Base-by-base conservation (phyloP, 139 green algal genomes). In the Volvox reticuliferus region DNA sequence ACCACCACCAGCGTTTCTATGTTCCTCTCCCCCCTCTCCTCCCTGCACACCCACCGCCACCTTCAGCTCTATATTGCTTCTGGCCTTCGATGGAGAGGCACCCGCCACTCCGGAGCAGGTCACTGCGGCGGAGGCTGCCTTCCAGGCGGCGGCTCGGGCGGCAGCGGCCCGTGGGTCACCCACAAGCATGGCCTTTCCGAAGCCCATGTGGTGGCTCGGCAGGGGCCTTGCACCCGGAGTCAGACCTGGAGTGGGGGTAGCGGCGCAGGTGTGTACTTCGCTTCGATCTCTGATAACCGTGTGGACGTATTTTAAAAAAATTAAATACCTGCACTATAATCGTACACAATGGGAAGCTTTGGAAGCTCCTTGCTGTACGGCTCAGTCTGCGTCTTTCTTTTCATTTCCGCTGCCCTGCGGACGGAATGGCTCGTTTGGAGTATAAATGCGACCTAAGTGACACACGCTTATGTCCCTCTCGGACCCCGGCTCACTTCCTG, bases 241-340 rank as follows among this genome's bases (percentile, higher is more conserved):
- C 71, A 30, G 73, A 16, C 20, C 73, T 32, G 55, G 73, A 5
- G 33, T 90, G 75, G 86, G 86, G 22, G 61, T 90, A 6, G 0
- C 50, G 30, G 55, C 86, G 32, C 36, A 90, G 86, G 86, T 90
- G 75, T 24, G 65, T 73, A 12, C n/a, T n/a, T n/a, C n/a, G n/a
- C n/a, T n/a, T n/a, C n/a, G n/a, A n/a, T n/a, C n/a, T n/a, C n/a
- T n/a, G n/a, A n/a, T n/a, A n/a, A n/a, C n/a, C n/a, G n/a, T n/a
- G n/a, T n/a, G n/a, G n/a, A n/a, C n/a, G n/a, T n/a, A n/a, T n/a
- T n/a, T n/a, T n/a, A 9, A 9, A 5, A 55, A 55, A 5, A 55
- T 55, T 9, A 5, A 55, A 55, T 55, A 55, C 5, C 9, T 9
- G 44, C 9, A 55, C 9, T 9, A 55, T 9, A 5, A 55, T 55